These are phyloP conservation scores for Arthrobotrys conoides DNA, from an alignment of 2,329 filamentous ascomycete species.

Conservation along the genomic window DNA sequence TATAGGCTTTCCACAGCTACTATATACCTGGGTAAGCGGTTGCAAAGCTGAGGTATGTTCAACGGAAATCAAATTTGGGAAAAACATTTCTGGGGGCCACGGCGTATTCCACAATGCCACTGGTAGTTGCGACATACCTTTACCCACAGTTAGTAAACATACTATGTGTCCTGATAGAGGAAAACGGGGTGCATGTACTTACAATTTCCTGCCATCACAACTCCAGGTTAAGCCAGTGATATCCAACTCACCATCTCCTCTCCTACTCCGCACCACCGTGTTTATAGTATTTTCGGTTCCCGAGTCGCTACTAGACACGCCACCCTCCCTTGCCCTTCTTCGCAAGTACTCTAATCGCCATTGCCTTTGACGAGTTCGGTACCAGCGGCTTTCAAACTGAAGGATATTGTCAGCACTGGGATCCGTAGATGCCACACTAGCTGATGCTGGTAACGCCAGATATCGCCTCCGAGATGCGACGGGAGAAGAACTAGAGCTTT, in stretches of 20 bases:
- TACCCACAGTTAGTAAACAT: constrained; percentile 23
- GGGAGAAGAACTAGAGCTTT: constrained; percentile 41
- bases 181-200: constrained; percentile 34
- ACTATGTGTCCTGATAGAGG: background rate
- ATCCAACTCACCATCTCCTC: constrained; percentile 63
- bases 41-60: background rate
- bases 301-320: constrained; percentile 23
- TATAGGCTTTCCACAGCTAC: constrained; percentile 9
- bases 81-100: constrained; percentile 61
- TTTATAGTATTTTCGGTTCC: constrained; percentile 42
- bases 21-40: background rate
- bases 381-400: constrained; percentile 62
- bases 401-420: constrained; percentile 61
- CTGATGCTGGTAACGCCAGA: constrained; percentile 56
- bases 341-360: constrained; percentile 59
- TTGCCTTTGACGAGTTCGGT: constrained; percentile 61
- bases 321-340: constrained; percentile 44
- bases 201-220: constrained; percentile 64
- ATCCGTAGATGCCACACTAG: constrained; percentile 51
- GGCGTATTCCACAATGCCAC: constrained; percentile 64
- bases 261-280: constrained; percentile 42
- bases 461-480: constrained; percentile 49
- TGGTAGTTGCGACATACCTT: constrained; percentile 64
- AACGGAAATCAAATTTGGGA: constrained; percentile 59
- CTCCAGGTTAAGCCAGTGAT: constrained; percentile 64